Evolutionary conservation across 148 eudicot genomes (phyloP).

Genomic region (Chenopodium berlandieri): DNA sequence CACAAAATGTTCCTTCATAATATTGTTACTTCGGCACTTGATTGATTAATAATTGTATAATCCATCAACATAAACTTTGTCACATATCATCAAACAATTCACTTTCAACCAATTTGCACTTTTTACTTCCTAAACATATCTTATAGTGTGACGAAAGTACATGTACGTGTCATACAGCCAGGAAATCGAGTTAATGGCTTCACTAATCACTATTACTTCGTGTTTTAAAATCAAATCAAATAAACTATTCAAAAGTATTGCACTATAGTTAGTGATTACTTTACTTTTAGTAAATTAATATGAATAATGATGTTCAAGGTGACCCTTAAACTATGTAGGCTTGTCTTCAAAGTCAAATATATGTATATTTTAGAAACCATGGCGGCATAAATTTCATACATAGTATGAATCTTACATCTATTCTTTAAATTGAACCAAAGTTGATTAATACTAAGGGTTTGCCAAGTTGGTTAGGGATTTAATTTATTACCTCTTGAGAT

Average conservation of each 20-base stretch:
- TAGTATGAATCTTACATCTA: too few species aligned
- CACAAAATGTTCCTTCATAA: too few species aligned
- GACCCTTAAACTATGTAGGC: constrained; percentile 7
- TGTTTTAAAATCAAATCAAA: not conserved
- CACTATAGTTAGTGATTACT: not conserved
- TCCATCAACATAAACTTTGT: constrained; percentile 12
- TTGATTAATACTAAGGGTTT: too few species aligned
- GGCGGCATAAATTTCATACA: not conserved
- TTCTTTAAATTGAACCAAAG: too few species aligned
- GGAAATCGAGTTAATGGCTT: not conserved
- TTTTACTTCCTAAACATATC: constrained; percentile 3
- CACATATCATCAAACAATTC: constrained; percentile 18
- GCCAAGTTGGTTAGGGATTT: too few species aligned
- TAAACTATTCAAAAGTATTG: not conserved
- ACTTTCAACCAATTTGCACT: constrained; percentile 13
- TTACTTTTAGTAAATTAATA: constrained; percentile 8
- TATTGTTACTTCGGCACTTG: not conserved
- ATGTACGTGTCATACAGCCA: not conserved
- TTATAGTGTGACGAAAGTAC: not conserved
- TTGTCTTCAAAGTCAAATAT: constrained; percentile 17
- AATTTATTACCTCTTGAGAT: too few species aligned
- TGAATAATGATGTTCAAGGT: not conserved
- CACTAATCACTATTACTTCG: not conserved
- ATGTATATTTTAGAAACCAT: not conserved
- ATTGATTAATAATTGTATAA: constrained; percentile 23